These are phyloP conservation scores for Suillus alpinus DNA, from an alignment of 768 basidiomycete genomes.

Conservation along the genomic window DNA sequence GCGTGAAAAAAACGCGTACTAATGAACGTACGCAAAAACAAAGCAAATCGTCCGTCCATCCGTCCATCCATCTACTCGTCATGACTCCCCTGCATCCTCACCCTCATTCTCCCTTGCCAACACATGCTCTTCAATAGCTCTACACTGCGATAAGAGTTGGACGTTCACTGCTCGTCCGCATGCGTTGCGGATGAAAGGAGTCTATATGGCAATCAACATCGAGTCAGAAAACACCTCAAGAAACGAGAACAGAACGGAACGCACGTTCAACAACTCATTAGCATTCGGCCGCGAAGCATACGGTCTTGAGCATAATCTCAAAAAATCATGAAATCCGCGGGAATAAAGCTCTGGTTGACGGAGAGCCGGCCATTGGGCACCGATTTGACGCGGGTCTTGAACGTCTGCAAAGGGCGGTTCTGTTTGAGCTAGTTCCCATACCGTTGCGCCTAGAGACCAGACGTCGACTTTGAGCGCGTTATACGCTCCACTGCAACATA, in stretches of 20 bases:
- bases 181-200: slow-evolving; percentile 62
- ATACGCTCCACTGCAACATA: slow-evolving; percentile 55
- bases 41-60: background rate
- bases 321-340: slow-evolving; percentile 69
- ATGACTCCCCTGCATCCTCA: background rate
- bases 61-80: background rate
- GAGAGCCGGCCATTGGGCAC: slow-evolving; percentile 65
- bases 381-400: slow-evolving; percentile 43
- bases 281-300: slow-evolving; percentile 54
- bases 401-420: slow-evolving; percentile 69
- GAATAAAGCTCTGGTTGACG: slow-evolving; percentile 59
- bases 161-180: slow-evolving; percentile 67
- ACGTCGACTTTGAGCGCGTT: slow-evolving; percentile 73
- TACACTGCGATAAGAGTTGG: slow-evolving; percentile 65
- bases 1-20: too few species aligned
- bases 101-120: slow-evolving; percentile 12
- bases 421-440: slow-evolving; percentile 79
- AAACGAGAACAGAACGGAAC: slow-evolving; percentile 19
- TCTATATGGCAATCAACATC: slow-evolving; percentile 34
- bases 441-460: slow-evolving; percentile 81
- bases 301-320: slow-evolving; percentile 64
- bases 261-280: slow-evolving; percentile 55
- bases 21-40: background rate
- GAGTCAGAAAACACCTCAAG: background rate
- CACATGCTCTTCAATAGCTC: slow-evolving; percentile 54